phyloP scores from a whole-genome alignment of 179 eudicot genomes.

The Sideroxylon spinosum region DNA sequence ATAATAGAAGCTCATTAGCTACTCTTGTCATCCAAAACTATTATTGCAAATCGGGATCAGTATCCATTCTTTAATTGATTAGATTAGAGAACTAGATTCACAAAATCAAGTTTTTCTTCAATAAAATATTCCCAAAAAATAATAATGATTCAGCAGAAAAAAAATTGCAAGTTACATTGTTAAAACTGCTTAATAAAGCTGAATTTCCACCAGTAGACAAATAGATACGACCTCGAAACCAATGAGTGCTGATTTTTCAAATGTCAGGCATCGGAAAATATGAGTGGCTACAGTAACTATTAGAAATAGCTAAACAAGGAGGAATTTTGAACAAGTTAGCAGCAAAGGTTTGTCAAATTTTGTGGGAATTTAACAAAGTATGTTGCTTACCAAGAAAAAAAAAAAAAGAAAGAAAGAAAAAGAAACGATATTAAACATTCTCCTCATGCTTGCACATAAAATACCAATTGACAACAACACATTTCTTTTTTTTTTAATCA shows the following conservation, averaged over 20 bases:
- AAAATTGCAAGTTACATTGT: neutral
- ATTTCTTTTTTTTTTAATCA: too few relatives aligned
- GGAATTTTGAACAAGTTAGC: neutral
- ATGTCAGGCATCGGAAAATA: neutral
- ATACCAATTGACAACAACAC: too few relatives aligned
- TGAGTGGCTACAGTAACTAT: neutral
- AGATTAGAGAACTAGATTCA: neutral
- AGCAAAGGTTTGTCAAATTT: neutral
- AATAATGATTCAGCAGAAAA: too few relatives aligned
- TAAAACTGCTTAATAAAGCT: neutral
- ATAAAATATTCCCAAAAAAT: too few relatives aligned
- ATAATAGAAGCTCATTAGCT: neutral
- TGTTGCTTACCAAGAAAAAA: too few relatives aligned
- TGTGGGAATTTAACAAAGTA: neutral
- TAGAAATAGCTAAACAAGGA: neutral
- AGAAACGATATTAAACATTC: too few relatives aligned
- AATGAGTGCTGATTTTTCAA: too few relatives aligned
- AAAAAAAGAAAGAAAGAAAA: too few relatives aligned
- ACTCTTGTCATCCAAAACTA: neutral
- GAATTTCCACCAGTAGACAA: neutral
- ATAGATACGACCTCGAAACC: neutral
- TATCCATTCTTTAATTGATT: neutral
- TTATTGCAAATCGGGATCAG: neutral
- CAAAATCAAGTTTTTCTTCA: too few relatives aligned
- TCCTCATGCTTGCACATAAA: too few relatives aligned